These are phyloP conservation scores for Calocera cornea DNA, from an alignment of 768 basidiomycete species.

Conservation along the genomic window DNA sequence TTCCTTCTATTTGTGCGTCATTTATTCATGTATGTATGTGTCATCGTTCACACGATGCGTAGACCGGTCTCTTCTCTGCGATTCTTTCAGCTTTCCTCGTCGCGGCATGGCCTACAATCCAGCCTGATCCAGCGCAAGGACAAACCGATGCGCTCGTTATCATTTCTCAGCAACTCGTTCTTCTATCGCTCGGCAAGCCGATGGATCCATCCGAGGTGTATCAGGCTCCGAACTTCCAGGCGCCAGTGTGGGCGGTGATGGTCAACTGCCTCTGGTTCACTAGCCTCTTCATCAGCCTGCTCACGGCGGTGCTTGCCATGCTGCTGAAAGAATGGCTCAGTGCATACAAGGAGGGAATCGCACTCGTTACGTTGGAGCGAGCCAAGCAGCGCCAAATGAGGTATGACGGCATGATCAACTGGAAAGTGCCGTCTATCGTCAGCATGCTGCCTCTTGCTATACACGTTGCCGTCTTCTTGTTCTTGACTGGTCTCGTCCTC, in stretches of 20 bases:
- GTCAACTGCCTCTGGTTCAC: constrained; percentile 33
- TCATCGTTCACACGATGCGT: too few relatives aligned
- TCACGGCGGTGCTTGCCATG: constrained; percentile 31
- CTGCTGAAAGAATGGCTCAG: constrained; percentile 39
- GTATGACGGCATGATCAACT: constrained; percentile 28
- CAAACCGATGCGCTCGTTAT: neutral
- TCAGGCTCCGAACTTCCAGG: neutral
- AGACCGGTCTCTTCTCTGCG: constrained; percentile 24
- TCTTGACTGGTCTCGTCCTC: constrained; percentile 36
- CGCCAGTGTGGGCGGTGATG: constrained; percentile 25
- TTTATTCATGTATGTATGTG: too few relatives aligned
- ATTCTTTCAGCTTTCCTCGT: constrained; percentile 22
- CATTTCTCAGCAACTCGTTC: neutral
- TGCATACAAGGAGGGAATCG: constrained; percentile 25
- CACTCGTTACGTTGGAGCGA: constrained; percentile 21
- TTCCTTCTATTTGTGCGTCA: constrained; percentile 28
- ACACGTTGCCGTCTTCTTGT: constrained; percentile 36
- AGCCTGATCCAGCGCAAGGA: constrained; percentile 13
- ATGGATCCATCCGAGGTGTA: neutral
- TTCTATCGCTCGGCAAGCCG: too few relatives aligned
- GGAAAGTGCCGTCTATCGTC: constrained; percentile 30
- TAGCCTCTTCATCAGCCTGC: constrained; percentile 28
- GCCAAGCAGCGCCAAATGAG: constrained; percentile 33
- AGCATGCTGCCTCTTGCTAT: constrained; percentile 34
- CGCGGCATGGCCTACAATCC: constrained; percentile 17